phyloP scores from a whole-genome alignment of 1,139 yeast genomes.

The Geotrichum australiense region DNA sequence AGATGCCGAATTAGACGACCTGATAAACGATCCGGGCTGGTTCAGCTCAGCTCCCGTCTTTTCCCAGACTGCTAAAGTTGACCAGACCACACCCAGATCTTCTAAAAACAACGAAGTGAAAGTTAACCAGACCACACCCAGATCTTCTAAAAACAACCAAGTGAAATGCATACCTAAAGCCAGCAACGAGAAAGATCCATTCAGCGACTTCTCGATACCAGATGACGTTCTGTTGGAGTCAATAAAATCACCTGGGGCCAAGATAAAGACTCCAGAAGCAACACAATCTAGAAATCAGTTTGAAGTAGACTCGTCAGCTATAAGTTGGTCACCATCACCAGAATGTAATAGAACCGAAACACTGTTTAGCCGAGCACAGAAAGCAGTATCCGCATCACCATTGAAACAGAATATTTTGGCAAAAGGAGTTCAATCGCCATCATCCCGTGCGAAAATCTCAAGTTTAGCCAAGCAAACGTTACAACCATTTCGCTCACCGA shows the following conservation, averaged over 20 bases:
- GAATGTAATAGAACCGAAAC: constrained; percentile 31
- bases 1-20: constrained; percentile 10
- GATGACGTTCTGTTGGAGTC: constrained; percentile 3
- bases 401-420: neutral
- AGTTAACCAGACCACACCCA: neutral
- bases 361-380: constrained; percentile 9
- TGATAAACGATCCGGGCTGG: constrained; percentile 15
- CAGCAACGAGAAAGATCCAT: neutral
- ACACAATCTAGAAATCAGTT: too few relatives aligned
- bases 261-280: too few relatives aligned
- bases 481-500: too few relatives aligned
- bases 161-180: neutral
- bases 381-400: too few relatives aligned
- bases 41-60: neutral
- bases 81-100: neutral
- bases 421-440: neutral
- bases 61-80: neutral
- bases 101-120: too few relatives aligned
- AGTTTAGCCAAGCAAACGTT: too few relatives aligned
- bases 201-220: constrained; percentile 5
- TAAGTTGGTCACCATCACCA: constrained; percentile 33
- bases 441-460: too few relatives aligned
- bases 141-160: neutral
- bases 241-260: constrained; percentile 2
- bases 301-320: constrained; percentile 12